These are phyloP conservation scores for Ogataea wickerhamii DNA, from an alignment of 805 yeast genomes.

Conservation along the genomic window DNA sequence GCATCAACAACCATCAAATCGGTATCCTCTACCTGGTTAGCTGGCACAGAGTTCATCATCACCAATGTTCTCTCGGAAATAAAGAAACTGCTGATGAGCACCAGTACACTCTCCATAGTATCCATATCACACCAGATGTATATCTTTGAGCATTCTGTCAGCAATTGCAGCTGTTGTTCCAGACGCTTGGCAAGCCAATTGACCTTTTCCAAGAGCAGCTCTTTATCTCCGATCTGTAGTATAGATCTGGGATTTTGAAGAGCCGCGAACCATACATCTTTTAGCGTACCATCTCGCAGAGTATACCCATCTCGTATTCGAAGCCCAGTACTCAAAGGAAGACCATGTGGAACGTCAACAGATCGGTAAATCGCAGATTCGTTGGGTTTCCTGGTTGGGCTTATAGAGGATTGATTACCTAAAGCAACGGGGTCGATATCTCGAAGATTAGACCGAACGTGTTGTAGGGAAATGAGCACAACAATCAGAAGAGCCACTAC, in stretches of 20 bases:
- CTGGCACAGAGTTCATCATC: constrained; percentile 45
- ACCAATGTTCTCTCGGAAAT: constrained; percentile 36
- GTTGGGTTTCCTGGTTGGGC: constrained; percentile 56
- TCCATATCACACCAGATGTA: constrained; percentile 23
- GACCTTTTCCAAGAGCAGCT: constrained; percentile 27
- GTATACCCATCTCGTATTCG: constrained; percentile 61
- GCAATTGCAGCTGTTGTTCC: constrained; percentile 22
- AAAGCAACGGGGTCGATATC: constrained; percentile 60
- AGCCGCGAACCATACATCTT: constrained; percentile 67
- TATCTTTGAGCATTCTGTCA: constrained; percentile 24
- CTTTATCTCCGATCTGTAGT: constrained; percentile 28
- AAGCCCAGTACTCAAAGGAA: constrained; percentile 66
- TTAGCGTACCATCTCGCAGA: constrained; percentile 68
- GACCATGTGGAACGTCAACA: constrained; percentile 67
- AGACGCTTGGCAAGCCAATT: constrained; percentile 33
- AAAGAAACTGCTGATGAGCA: constrained; percentile 29
- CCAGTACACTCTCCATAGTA: constrained; percentile 19
- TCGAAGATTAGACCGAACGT: constrained; percentile 34
- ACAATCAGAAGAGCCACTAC: constrained; percentile 5
- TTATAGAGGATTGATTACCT: constrained; percentile 60
- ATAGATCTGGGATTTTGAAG: constrained; percentile 13
- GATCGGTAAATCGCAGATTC: constrained; percentile 80
- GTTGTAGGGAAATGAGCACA: constrained; percentile 14
- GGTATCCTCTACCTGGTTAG: constrained; percentile 33
- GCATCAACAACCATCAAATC: constrained; percentile 31